Base-by-base conservation (phyloP, 2,329 filamentous ascomycete species). In the Arthrocladium fulminans region DNA sequence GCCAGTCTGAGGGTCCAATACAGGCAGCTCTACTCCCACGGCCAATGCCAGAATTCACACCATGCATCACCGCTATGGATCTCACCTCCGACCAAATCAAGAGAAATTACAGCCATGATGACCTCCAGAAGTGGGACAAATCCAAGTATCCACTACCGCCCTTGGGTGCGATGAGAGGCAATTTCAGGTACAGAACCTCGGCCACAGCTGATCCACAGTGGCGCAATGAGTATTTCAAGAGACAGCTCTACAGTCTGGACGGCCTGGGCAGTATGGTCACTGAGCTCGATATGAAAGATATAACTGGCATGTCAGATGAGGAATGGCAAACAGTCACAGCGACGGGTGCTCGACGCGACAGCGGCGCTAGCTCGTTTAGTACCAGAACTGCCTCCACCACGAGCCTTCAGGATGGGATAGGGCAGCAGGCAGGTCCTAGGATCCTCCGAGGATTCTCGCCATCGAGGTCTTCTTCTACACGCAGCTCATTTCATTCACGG, bases 341-440 rank as follows among this genome's bases (percentile, higher is more conserved):
- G 19, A 41, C 43, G 5, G 45, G 51, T 13, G 13, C 13, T 20
- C 46, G 51, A 15, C 42, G 47, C 8, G 50, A 22, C 43, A 56
- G 54, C 24, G 22, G 40, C 42, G 41, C 27, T 19, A 54, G 55
- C 45, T 51, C 52, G 12, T 25, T 49, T 34, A 47, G 44, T n/a
- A 27, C 35, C 30, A 38, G 13, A 48, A 50, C 23, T 29, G 38
- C 35, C 30, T 34, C 37, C 24, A 35, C 5, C n/a, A 30, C 10
- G 20, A 23, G 12, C 22, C 25, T 25, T 22, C 45, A 13, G 34
- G 30, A 30, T 44, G 51, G 35, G 47, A 47, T 42, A 12, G 42
- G 55, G 51, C 38, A 55, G 45, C n/a, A 49, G 49, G 55, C 56
- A 51, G 44, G 59, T 51, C 56, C 49, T 10, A 49, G 49, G 15